A percentile compares a stretch with the other conserved stretches of the same genome.
Conservation (phyloP, 768 basidiomycete genomes). For the Mycena olivaceomarginata region DNA sequence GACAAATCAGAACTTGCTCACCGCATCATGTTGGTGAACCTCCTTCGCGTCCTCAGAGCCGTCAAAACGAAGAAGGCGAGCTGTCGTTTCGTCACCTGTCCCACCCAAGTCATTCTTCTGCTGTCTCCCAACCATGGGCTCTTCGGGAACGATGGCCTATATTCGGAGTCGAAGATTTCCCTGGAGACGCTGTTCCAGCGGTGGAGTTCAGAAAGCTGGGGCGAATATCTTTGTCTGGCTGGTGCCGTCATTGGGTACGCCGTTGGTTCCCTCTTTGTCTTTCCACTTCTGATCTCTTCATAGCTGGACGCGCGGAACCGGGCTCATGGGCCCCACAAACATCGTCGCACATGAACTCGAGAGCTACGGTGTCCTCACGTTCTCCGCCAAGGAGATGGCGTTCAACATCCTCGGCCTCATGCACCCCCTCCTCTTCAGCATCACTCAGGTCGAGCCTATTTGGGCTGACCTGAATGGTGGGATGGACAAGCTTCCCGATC, state of each 20-base stretch:
- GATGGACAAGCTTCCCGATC: conserved; percentile 97
- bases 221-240: conserved; percentile 97
- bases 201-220: conserved; percentile 99
- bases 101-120: conserved; percentile 98
- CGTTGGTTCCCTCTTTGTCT: conserved; percentile 2
- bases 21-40: conserved; percentile 98
- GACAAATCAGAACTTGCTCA: conserved; percentile 99
- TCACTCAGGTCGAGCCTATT: conserved; percentile 99
- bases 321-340: conserved; percentile 96
- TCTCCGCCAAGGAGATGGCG: conserved; percentile 99
- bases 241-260: conserved; percentile 98
- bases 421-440: conserved; percentile 99
- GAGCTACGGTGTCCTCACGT: conserved; percentile 94
- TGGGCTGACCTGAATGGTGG: conserved; percentile 99
- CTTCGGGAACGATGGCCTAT: conserved; percentile 98
- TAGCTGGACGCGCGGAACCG: conserved; percentile 98
- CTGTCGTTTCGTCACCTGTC: conserved; percentile 96
- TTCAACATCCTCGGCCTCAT: conserved; percentile 99
- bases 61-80: conserved; percentile 99
- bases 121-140: conserved; percentile 98
- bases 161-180: conserved; percentile 98
- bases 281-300: conserved; percentile 30
- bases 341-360: conserved; percentile 96
- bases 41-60: conserved; percentile 96
- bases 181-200: conserved; percentile 98